Base-by-base conservation (phyloP, 306 rosid species). In the Senna tora region DNA sequence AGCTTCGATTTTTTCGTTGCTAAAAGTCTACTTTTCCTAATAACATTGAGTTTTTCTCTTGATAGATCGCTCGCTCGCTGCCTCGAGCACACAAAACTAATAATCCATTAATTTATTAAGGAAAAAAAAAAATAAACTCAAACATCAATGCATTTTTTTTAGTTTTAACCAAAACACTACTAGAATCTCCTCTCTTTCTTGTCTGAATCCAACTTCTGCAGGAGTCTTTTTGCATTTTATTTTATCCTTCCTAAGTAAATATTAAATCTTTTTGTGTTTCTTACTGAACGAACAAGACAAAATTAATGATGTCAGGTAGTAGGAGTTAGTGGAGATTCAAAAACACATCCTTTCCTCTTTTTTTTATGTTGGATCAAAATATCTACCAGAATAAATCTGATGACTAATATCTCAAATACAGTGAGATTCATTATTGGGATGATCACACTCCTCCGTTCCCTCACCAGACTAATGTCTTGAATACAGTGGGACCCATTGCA, bases 1-100 rank as follows among this genome's bases (percentile, higher is more conserved):
- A 34, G 2, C 50, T 68, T 45, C 43, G 83, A 22, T 74, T 60
- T 58, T 60, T 67, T 65, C 75, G 42, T 49, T 65, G 50, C 50
- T 56, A 12, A 58, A 39, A 22, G 33, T 52, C 19, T 36, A 11
- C 58, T 41, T 12, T 8, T 50, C 25, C 71, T 36, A 15, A 34
- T 16, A 62, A 61, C 47, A 38, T 19, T 38, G 16, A 43, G 10
- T 21, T 41, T 33, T 9, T 63, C 67, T 71, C 25, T 77, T 52
- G n/a, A n/a, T n/a, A n/a, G n/a, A n/a, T n/a, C n/a, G 8, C 42
- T 59, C 30, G 34, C 14, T 62, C 19, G 45, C 52, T 11, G 6
- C 52, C 58, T 62, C 41, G 59, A 57, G 30, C 45, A 45, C 62
- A 71, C 52, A 33, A 63, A 9, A 21, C 51, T 39, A 30, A 32